A percentile compares a stretch with the other conserved stretches of the same genome.
These are phyloP conservation scores for Platanthera zijinensis DNA, from an alignment of 106 monocot genomes.

Conservation along the genomic window DNA sequence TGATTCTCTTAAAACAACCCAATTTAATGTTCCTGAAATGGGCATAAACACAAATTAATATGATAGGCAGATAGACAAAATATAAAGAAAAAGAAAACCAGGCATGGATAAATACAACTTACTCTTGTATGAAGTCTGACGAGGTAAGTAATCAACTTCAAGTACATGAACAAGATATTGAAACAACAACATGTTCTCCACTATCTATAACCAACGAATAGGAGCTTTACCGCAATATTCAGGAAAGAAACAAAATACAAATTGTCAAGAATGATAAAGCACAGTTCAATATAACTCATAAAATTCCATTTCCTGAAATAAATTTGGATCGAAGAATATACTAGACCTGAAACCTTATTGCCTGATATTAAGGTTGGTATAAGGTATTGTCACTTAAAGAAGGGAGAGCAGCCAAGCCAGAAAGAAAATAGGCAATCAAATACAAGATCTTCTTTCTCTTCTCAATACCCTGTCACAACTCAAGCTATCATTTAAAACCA, in stretches of 20 bases:
- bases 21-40: constrained; percentile 47
- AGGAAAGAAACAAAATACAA: constrained; percentile 2
- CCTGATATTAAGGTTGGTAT: too few species aligned
- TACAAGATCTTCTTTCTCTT: too few species aligned
- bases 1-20: constrained; percentile 68
- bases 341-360: too few species aligned
- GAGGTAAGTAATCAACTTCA: constrained; percentile 57
- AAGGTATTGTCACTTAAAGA: too few species aligned
- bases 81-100: neutral
- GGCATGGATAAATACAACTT: neutral
- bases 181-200: constrained; percentile 62
- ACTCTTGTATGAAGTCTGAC: constrained; percentile 62
- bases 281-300: neutral
- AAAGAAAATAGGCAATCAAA: too few species aligned
- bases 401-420: too few species aligned
- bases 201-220: constrained; percentile 19
- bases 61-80: neutral
- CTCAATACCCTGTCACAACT: too few species aligned
- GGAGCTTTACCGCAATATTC: neutral
- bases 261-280: neutral
- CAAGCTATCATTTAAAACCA: too few species aligned
- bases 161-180: constrained; percentile 63
- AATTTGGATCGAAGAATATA: neutral
- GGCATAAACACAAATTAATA: constrained; percentile 4
- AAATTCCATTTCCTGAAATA: neutral